phyloP scores from a whole-genome alignment of 1,139 yeast species.

The Sugiyamaella grinbergsii region DNA sequence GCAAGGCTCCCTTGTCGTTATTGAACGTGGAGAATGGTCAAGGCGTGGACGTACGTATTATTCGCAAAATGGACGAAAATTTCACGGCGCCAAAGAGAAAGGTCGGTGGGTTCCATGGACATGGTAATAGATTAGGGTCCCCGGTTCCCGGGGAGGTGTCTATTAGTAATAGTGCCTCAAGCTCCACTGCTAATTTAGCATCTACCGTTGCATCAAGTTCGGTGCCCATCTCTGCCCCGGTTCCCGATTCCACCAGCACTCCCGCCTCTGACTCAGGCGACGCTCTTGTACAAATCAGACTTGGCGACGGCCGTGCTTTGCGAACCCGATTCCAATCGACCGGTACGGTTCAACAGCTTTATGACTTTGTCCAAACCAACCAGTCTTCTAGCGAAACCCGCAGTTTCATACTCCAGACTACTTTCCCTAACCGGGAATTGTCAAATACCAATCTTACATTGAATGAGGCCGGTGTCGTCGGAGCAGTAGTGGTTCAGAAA shows the following conservation, averaged over 20 bases:
- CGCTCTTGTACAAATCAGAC: constrained; percentile 75
- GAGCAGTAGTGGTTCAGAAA: constrained; percentile 81
- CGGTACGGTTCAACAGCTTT: constrained; percentile 69
- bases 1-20: constrained; percentile 88
- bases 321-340: constrained; percentile 65
- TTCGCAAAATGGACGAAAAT: constrained; percentile 77
- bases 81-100: constrained; percentile 70
- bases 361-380: constrained; percentile 61
- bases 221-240: constrained; percentile 25
- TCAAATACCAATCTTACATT: constrained; percentile 59
- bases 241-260: constrained; percentile 25
- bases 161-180: not conserved
- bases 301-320: constrained; percentile 76
- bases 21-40: constrained; percentile 86
- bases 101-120: constrained; percentile 73
- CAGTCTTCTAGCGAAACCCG: constrained; percentile 50
- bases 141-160: constrained; percentile 72
- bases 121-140: constrained; percentile 88
- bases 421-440: constrained; percentile 82
- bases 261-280: constrained; percentile 53
- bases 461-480: constrained; percentile 73
- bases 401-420: constrained; percentile 68
- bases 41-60: constrained; percentile 93
- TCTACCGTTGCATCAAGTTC: constrained; percentile 29
- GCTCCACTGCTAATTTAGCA: constrained; percentile 28